Evolutionary conservation across 2,329 filamentous ascomycete genomes (phyloP), one percentile per base, ranked within the genome.

Genomic region (Fusarium compactum): DNA sequence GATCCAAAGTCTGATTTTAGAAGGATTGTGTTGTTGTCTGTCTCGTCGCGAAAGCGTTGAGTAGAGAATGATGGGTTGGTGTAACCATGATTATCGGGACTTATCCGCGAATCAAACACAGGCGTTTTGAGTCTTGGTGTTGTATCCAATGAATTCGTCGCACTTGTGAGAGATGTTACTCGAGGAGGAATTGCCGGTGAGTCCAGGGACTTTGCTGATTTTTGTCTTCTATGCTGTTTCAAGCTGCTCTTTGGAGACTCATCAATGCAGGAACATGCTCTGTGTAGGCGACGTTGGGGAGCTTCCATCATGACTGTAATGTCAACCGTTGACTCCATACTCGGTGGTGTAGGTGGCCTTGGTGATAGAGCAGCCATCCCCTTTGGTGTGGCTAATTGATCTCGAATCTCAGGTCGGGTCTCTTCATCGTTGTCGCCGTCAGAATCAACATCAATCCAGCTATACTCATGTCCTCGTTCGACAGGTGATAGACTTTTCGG

Each of bases 381-480:
- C 22, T 72, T 62, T 40, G 22, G 55, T 8, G 14, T 67, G 34
- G 24, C 38, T 32, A 52, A 44, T 15, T 66, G 61, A 8, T 69
- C 63, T n/a, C 57, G 63, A 20, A 43, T 48, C 5, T 72, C 67
- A 14, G 46, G 45, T 7, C 71, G 60, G n/a, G 68, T 76, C 9
- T 74, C 70, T 12, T 53, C 52, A 4, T 53, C 51, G 4, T 74
- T 58, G 6, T 74, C 79, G 3, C 73, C 70, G 44, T 81, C 80
- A 3, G 80, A 80, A 34, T 81, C 79, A 16, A 71, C 65, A 20
- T 81, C 80, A 9, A 82, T 79, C 81, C 81, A 82, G 52, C 79
- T 82, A 46, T 76, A 72, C 22, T 76, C 74, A 27, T 70, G 69
- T 43, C 67, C 65, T 46, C 57, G 65, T 24, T 73, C 68, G 9